phyloP scores from a whole-genome alignment of 2,329 filamentous ascomycete genomes.

The Trichoderma gracile region DNA sequence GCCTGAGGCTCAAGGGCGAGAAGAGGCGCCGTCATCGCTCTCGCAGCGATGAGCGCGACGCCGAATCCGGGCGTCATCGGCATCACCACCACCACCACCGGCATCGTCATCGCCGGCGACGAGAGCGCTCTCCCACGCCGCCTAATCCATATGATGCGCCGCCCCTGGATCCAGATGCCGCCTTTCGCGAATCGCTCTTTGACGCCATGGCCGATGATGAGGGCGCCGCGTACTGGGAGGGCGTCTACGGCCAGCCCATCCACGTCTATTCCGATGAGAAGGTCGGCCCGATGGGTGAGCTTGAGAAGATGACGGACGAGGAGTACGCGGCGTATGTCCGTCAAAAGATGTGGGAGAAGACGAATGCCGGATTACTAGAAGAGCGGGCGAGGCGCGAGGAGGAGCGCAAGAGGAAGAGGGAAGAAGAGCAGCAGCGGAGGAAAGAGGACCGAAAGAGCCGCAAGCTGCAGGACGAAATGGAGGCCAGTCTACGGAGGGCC shows the following conservation, averaged over 20 bases:
- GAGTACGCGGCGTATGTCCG: slow-evolving; percentile 88
- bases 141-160: slow-evolving; percentile 50
- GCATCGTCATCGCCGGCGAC: slow-evolving; percentile 37
- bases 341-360: slow-evolving; percentile 92
- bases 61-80: slow-evolving; percentile 27
- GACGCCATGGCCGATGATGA: slow-evolving; percentile 97
- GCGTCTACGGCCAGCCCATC: slow-evolving; percentile 93
- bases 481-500: slow-evolving; percentile 66
- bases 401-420: slow-evolving; percentile 51
- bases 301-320: slow-evolving; percentile 89
- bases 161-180: slow-evolving; percentile 65
- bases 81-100: slow-evolving; percentile 35
- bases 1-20: slow-evolving; percentile 40
- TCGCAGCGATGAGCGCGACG: slow-evolving; percentile 31
- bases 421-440: slow-evolving; percentile 53
- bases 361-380: slow-evolving; percentile 78
- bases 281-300: slow-evolving; percentile 50
- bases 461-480: slow-evolving; percentile 64
- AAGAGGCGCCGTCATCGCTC: slow-evolving; percentile 33
- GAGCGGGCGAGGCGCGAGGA: slow-evolving; percentile 66
- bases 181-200: slow-evolving; percentile 92
- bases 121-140: slow-evolving; percentile 48
- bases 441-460: slow-evolving; percentile 52
- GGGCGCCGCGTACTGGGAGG: slow-evolving; percentile 91
- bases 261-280: slow-evolving; percentile 67